phyloP scores from a whole-genome alignment of 2,329 filamentous ascomycete species.

The Reticulascus tulasneorum region DNA sequence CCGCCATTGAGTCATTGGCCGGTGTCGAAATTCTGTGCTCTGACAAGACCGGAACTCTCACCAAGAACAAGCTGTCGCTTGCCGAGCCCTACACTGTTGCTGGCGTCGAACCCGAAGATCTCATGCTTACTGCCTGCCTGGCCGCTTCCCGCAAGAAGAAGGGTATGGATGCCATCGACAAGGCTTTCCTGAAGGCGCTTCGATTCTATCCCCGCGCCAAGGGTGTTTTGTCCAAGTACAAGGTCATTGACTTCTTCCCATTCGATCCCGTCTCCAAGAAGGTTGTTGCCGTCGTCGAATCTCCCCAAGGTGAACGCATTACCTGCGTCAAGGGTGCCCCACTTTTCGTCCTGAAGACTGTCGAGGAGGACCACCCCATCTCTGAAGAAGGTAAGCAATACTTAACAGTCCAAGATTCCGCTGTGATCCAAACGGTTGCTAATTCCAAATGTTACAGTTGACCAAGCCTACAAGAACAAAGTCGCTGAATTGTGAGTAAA shows the following conservation, averaged over 20 bases:
- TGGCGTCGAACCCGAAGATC: constrained; percentile 79
- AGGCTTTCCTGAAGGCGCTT: constrained; percentile 86
- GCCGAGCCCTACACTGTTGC: constrained; percentile 79
- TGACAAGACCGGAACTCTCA: constrained; percentile 90
- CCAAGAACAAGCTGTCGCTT: constrained; percentile 90
- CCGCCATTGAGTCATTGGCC: constrained; percentile 85
- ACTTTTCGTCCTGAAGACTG: constrained; percentile 80
- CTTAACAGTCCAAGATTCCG: no score
- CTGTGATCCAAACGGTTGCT: no score
- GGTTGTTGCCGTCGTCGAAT: constrained; percentile 79
- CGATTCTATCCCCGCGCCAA: constrained; percentile 81
- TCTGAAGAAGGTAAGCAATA: no score
- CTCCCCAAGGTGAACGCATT: constrained; percentile 77
- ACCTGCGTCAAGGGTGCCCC: constrained; percentile 90
- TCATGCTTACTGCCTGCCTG: constrained; percentile 88
- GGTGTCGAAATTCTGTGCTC: constrained; percentile 93
- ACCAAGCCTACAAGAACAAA: constrained; percentile 86
- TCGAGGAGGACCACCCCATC: constrained; percentile 79
- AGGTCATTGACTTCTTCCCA: constrained; percentile 77
- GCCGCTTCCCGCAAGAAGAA: constrained; percentile 93
- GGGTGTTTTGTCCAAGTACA: constrained; percentile 75
- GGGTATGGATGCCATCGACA: constrained; percentile 92
- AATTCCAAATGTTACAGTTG: no score
- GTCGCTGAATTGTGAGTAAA: constrained; percentile 76
- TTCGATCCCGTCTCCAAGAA: constrained; percentile 95